Base-by-base conservation (phyloP, 768 basidiomycete species). In the Auriscalpium orientale region DNA sequence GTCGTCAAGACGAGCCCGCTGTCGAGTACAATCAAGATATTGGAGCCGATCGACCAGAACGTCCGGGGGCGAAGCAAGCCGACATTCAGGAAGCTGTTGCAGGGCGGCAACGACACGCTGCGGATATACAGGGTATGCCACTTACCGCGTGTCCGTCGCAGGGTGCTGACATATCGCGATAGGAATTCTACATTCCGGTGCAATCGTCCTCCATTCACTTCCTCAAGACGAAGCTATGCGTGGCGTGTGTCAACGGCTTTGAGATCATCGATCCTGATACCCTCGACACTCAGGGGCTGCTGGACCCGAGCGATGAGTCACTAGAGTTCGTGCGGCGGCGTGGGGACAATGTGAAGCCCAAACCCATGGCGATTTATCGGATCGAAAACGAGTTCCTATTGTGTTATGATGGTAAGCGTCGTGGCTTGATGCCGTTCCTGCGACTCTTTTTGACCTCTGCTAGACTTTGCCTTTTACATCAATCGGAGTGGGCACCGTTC, bases 141-240 rank as follows among this genome's bases (percentile, higher is more conserved):
- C 20, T 21, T 20, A 40, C 16, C 8, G 4, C n/a, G 15, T 53
- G 46, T 46, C 6, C 38, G 48, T 15, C 34, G 18, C 36, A 22
- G 13, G 35, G 44, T 47, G 28, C 52, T 6, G 36, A 59, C 35
- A 22, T 57, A 33, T 18, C 22, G 40, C 49, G 61, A 3, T 66
- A 97, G 93, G 95, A 98, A 69, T 98, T 99, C 73, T 99, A 98
- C 67, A 98, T 99, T 57, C 95, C 97, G 0, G 91, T 97, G 12
- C 94, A 98, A 69, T 95, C 93, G 51, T 91, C 85, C 55, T 98
- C 95, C 12, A 89, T 98, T 21, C 95, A 97, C 71, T 98, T 95
- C 74, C 78, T 99, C 62, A 97, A 95, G 76, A 97, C 95, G 48
- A 90, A 89, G 73, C 81, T 99, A 62, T 99, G 97, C 68, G 91